Evolutionary conservation across 164 flowering plant genomes (phyloP).

Genomic region (Vitis labrusca): DNA sequence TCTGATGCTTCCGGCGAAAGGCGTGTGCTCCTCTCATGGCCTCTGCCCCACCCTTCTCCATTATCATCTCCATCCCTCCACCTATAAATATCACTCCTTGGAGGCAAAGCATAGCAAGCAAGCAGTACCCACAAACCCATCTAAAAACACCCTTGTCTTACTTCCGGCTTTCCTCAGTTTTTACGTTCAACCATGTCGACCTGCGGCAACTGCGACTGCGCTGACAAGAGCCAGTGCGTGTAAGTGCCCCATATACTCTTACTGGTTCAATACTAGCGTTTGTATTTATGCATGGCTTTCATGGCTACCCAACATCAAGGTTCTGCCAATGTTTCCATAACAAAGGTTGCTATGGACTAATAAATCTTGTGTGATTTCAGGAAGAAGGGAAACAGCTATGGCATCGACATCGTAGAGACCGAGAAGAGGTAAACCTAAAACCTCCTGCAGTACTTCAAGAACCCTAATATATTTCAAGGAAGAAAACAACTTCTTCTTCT

Average conservation of each 20-base stretch:
- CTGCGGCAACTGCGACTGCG: constrained; percentile 80
- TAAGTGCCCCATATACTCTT: constrained; percentile 22
- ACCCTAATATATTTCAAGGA: too few relatives aligned
- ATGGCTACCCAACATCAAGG: too few relatives aligned
- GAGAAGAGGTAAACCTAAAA: constrained; percentile 44
- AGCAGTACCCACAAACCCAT: background rate
- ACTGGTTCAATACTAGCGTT: too few relatives aligned
- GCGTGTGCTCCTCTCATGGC: constrained; percentile 40
- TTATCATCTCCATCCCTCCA: background rate
- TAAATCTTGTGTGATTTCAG: constrained; percentile 32
- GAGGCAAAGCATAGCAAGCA: background rate
- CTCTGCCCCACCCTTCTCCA: background rate
- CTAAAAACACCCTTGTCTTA: background rate
- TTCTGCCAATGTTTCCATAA: background rate
- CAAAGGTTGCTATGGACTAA: background rate
- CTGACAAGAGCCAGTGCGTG: constrained; percentile 73
- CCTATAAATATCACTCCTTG: constrained; percentile 28
- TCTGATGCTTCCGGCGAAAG: constrained; percentile 13
- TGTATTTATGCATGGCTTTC: too few relatives aligned
- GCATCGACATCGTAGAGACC: constrained; percentile 41
- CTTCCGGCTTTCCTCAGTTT: background rate
- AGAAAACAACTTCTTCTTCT: background rate
- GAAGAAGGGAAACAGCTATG: constrained; percentile 65
- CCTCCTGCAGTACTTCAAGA: background rate
- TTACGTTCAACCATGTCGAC: constrained; percentile 52